These are phyloP conservation scores for Neonectria magnoliae DNA, from an alignment of 2,329 filamentous ascomycete genomes.

Conservation along the genomic window DNA sequence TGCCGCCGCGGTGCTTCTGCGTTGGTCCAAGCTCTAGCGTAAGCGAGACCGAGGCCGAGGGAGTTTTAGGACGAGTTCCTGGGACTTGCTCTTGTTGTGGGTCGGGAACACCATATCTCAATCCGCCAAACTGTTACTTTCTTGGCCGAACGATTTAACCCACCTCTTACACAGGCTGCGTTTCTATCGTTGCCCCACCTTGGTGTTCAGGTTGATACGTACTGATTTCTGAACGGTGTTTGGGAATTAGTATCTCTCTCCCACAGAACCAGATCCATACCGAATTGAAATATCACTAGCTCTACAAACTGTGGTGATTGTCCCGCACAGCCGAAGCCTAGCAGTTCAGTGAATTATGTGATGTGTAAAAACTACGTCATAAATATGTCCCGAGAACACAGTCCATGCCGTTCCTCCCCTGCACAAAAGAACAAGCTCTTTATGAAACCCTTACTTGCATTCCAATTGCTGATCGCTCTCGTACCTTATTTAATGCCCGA, in stretches of 20 bases:
- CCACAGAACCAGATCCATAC: not conserved
- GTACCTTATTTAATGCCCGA: not conserved
- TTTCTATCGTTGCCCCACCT: slow-evolving; percentile 25
- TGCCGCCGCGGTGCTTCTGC: slow-evolving; percentile 39
- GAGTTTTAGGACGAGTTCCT: slow-evolving; percentile 1
- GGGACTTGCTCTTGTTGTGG: slow-evolving; percentile 13
- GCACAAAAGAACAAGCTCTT: not conserved
- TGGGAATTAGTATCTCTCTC: not conserved
- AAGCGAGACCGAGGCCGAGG: not conserved
- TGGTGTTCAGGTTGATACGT: not conserved
- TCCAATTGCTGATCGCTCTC: not conserved
- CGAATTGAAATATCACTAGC: not conserved
- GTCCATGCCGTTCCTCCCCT: not conserved
- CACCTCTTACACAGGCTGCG: slow-evolving; percentile 13
- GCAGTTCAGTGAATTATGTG: not conserved
- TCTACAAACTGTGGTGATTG: not conserved
- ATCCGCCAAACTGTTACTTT: not conserved
- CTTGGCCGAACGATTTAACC: not conserved
- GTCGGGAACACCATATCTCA: not conserved
- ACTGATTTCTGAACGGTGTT: not conserved
- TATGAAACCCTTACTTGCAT: slow-evolving; percentile 14
- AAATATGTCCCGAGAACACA: not conserved
- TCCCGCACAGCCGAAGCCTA: not conserved
- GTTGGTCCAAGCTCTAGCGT: slow-evolving; percentile 39
- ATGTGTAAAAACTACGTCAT: not conserved